Evolutionary conservation across 2,329 filamentous ascomycete species (phyloP), one percentile per base, ranked within the genome.

Genomic region (Claviceps arundinis): DNA sequence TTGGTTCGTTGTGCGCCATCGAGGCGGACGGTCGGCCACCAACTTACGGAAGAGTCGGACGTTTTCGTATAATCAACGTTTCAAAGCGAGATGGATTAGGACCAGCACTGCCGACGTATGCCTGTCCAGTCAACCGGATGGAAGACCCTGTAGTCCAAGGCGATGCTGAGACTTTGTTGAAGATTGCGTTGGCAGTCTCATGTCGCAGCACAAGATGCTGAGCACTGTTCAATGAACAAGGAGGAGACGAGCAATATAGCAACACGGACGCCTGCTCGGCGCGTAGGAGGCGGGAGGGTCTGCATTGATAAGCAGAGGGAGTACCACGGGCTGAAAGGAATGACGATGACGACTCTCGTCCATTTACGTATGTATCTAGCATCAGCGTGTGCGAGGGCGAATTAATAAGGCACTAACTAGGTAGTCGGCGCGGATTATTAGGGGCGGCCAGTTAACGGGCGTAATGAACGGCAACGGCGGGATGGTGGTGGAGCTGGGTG

Each of bases 271-370:
- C 30, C 9, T 34, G 30, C 30, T 34, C 9, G 30, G 30, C 3
- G 30, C 30, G 9, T 24, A 14, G 48, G 52, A 42, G 19, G 24
- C 24, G 47, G 34, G 37, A 37, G 24, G 22, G 34, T 9, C 37
- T 7, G 48, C 16, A 37, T 52, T 52, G 46, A 47, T 46, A 45
- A 53, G 52, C 52, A 19, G 17, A 43, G n/a, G 19, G 44, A 48
- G 50, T 34, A 37, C 22, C 5, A 30, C 6, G 43, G 43, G 24
- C 26, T 44, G 19, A 26, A 38, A 6, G 51, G 24, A 38, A 48
- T 43, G 47, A 47, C 17, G 52, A 47, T 16, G 41, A 50, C 51
- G 47, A 47, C 41, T 41, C 9, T 8, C 11, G 45, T n/a, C 8
- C 9, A 19, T 17, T 37, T 16, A 41, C 38, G 38, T 41, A 7